phyloP scores from a whole-genome alignment of 441 rosid species.

The Arabidopsis hybrid region DNA sequence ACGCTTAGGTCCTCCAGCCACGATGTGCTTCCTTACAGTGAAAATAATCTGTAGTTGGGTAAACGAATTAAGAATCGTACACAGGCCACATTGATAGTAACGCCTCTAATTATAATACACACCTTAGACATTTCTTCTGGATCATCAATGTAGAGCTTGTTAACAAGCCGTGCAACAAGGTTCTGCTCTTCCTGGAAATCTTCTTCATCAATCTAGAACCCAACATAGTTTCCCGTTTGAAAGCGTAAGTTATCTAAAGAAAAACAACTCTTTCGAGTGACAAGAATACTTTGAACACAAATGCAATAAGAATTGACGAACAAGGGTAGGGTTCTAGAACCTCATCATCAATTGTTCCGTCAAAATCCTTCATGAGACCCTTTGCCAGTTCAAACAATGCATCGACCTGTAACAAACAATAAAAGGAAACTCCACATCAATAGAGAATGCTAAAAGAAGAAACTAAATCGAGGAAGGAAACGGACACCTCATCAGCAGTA shows the following conservation, averaged over 20 bases:
- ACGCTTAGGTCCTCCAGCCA: constrained; percentile 89
- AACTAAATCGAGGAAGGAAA: constrained; percentile 20
- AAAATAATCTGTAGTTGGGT: constrained; percentile 42
- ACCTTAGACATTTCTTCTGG: constrained; percentile 97
- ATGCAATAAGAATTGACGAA: constrained; percentile 19
- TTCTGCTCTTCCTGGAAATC: constrained; percentile 98
- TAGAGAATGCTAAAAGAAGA: constrained; percentile 32
- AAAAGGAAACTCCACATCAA: constrained; percentile 32
- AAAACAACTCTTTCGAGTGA: constrained; percentile 7
- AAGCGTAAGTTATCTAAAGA: constrained; percentile 10
- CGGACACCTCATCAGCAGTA: constrained; percentile 72
- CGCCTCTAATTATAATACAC: constrained; percentile 21
- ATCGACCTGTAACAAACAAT: constrained; percentile 63
- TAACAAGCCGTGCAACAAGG: constrained; percentile 88
- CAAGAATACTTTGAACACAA: constrained; percentile 17
- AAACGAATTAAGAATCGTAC: constrained; percentile 31
- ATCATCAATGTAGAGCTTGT: constrained; percentile 83
- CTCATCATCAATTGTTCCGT: constrained; percentile 63
- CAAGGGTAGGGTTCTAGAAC: constrained; percentile 44
- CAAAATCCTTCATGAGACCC: constrained; percentile 90
- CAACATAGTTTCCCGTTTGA: constrained; percentile 10
- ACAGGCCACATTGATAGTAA: background rate
- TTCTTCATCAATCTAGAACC: constrained; percentile 82
- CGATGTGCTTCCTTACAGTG: constrained; percentile 77
- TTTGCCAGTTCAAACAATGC: constrained; percentile 83